Evolutionary conservation across 2,329 filamentous ascomycete species (phyloP).

Genomic region (Coniella lustricola): DNA sequence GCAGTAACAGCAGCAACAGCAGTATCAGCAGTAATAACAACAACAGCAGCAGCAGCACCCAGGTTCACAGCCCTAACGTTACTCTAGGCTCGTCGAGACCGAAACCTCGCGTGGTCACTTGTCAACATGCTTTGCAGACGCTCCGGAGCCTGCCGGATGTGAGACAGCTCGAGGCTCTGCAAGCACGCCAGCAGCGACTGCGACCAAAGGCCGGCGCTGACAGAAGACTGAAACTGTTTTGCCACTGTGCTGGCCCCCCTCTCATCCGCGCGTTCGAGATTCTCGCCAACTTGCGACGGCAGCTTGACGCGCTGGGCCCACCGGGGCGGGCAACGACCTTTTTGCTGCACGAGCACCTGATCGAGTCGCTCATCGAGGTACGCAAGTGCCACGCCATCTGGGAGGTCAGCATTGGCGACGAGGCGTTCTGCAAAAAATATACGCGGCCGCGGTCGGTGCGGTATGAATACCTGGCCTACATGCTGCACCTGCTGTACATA

Average conservation of each 20-base stretch:
- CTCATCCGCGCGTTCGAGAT: constrained; percentile 5
- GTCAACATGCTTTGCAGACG: constrained; percentile 4
- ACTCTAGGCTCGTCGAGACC: not conserved
- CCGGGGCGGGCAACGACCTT: constrained; percentile 1
- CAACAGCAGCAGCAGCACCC: too few species aligned
- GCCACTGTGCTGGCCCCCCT: constrained; percentile 7
- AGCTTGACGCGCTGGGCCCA: not conserved
- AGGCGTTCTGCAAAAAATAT: constrained; percentile 8
- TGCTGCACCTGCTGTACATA: constrained; percentile 4
- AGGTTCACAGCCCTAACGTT: not conserved
- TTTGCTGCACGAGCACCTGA: not conserved
- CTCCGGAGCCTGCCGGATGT: constrained; percentile 6
- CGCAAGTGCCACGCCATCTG: constrained; percentile 8
- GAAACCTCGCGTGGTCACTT: not conserved
- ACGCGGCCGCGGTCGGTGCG: constrained; percentile 1
- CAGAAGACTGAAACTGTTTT: constrained; percentile 5
- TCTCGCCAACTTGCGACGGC: not conserved
- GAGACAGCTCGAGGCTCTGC: constrained; percentile 1
- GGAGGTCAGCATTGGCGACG: constrained; percentile 9
- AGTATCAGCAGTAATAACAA: too few species aligned
- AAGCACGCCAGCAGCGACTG: constrained; percentile 5
- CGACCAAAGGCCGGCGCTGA: constrained; percentile 1
- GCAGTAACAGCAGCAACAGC: not conserved
- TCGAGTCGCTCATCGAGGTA: constrained; percentile 8
- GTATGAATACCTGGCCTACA: constrained; percentile 6